A percentile compares a stretch with the other conserved stretches of the same genome.
Evolutionary conservation across 1,139 yeast species (phyloP).

Genomic region (Williopsis jadinii): DNA sequence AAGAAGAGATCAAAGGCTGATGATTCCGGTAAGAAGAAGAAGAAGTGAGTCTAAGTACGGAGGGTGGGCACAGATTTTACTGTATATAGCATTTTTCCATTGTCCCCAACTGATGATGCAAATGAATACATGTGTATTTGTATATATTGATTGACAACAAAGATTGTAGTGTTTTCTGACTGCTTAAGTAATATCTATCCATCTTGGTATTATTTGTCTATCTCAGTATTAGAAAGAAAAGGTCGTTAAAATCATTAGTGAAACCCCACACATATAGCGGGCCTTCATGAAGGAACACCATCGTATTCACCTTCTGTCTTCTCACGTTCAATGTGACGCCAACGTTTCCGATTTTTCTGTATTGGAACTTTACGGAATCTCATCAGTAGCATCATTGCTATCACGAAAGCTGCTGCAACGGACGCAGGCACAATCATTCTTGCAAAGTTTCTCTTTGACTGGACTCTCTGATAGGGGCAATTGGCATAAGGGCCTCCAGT

Average conservation of each 20-base stretch:
- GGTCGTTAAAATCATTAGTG: neutral
- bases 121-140: too few relatives aligned
- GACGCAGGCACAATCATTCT: slow-evolving; percentile 62
- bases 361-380: slow-evolving; percentile 40
- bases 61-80: neutral
- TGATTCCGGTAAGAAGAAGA: slow-evolving; percentile 30
- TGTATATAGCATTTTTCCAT: neutral
- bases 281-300: slow-evolving; percentile 50
- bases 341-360: slow-evolving; percentile 46
- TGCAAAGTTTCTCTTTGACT: slow-evolving; percentile 50
- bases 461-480: slow-evolving; percentile 68
- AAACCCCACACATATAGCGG: too few relatives aligned
- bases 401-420: slow-evolving; percentile 44
- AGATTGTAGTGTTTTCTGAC: too few relatives aligned
- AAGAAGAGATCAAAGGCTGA: slow-evolving; percentile 48
- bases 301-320: slow-evolving; percentile 46
- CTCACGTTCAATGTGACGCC: slow-evolving; percentile 43
- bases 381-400: slow-evolving; percentile 34
- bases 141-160: too few relatives aligned
- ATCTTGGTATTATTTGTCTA: too few relatives aligned
- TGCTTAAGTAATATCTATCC: too few relatives aligned
- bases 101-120: too few relatives aligned
- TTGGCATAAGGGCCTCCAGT: slow-evolving; percentile 71
- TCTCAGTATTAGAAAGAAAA: neutral
- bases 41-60: slow-evolving; percentile 24